phyloP scores from a whole-genome alignment of 225 moss, liverwort and hornwort species.

The Lunularia cruciata region DNA sequence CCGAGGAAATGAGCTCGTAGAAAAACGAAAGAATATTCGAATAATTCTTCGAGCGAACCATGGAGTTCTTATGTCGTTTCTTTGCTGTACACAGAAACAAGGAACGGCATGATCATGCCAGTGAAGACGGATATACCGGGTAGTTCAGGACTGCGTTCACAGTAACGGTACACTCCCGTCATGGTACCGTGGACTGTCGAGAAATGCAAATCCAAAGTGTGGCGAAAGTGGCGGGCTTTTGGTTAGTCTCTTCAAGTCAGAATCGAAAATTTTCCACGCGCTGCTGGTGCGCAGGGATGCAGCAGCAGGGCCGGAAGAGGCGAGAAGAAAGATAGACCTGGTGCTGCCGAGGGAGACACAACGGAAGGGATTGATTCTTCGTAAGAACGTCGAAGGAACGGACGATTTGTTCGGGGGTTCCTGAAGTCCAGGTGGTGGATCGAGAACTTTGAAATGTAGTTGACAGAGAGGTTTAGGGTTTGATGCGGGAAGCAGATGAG shows the following conservation, averaged over 20 bases:
- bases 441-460: conserved; percentile 3
- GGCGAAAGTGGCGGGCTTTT: conserved; percentile 16
- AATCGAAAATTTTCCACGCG: conserved; percentile 8
- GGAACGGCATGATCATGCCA: no score
- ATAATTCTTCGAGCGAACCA: no score
- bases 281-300: conserved; percentile 1
- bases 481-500: not conserved
- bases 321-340: not conserved
- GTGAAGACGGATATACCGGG: no score
- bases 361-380: no score
- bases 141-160: not conserved
- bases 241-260: not conserved
- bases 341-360: no score
- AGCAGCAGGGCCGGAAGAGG: not conserved
- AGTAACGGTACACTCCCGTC: conserved; percentile 1
- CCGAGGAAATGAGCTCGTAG: no score
- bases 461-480: conserved; percentile 24
- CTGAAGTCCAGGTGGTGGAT: conserved; percentile 6
- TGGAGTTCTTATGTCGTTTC: no score
- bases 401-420: not conserved
- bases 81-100: no score
- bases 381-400: not conserved
- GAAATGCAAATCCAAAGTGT: not conserved
- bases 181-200: conserved; percentile 10
- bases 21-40: no score